These are phyloP conservation scores for Sphaerobolus stellatus DNA, from an alignment of 1,284 basidiomycete species.

Conservation along the genomic window DNA sequence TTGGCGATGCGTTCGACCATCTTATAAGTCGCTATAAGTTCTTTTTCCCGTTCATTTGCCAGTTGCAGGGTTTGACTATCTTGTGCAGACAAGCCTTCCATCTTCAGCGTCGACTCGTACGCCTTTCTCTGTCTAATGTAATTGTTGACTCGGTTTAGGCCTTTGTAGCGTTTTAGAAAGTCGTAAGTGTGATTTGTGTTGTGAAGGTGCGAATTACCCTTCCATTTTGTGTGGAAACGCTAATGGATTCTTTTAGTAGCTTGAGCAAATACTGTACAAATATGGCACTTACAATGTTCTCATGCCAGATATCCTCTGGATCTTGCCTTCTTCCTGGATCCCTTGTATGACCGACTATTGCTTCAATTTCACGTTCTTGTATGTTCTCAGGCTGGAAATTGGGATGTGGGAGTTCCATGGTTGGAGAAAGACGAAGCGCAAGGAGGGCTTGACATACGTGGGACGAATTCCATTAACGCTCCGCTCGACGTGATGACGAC, in stretches of 20 bases:
- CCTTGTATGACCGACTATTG: conserved; percentile 76
- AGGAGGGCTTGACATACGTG: too few relatives aligned
- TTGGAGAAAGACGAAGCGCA: conserved; percentile 5
- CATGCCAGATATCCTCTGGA: conserved; percentile 75
- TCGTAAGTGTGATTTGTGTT: conserved; percentile 97
- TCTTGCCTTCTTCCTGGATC: conserved; percentile 80
- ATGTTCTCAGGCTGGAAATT: neutral
- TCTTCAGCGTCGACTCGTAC: conserved; percentile 70
- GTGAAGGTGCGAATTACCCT: conserved; percentile 89
- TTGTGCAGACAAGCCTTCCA: conserved; percentile 76
- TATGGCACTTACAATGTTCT: conserved; percentile 70
- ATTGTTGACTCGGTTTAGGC: conserved; percentile 97
- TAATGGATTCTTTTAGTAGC: conserved; percentile 33
- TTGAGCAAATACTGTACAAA: conserved; percentile 16
- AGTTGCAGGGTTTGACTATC: conserved; percentile 88
- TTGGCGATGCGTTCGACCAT: conserved; percentile 90
- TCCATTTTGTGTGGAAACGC: conserved; percentile 97
- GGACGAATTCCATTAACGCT: too few relatives aligned
- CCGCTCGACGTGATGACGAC: too few relatives aligned
- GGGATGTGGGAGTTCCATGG: conserved; percentile 5
- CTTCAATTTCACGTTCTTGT: conserved; percentile 90
- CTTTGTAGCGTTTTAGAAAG: conserved; percentile 90
- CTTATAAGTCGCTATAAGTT: conserved; percentile 89
- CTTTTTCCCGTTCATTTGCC: conserved; percentile 86
- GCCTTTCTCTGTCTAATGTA: conserved; percentile 90